These are phyloP conservation scores for Cryphonectria nitschkei DNA, from an alignment of 2,329 filamentous ascomycete genomes.

Conservation along the genomic window DNA sequence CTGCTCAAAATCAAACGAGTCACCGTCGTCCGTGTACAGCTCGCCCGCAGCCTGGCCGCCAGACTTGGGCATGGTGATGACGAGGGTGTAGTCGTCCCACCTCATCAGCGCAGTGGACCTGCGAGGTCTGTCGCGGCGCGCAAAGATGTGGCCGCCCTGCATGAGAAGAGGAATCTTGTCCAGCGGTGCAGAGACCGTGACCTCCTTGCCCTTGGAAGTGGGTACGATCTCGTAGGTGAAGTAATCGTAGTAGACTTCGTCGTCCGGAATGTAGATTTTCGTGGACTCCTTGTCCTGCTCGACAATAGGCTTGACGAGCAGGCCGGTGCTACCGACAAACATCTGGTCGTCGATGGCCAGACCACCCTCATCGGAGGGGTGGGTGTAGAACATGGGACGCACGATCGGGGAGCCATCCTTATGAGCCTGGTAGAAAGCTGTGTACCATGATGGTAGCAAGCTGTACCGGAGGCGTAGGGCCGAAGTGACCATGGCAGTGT, in stretches of 20 bases:
- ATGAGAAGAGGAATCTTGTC: conserved; percentile 89
- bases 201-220: conserved; percentile 69
- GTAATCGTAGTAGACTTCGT: conserved; percentile 93
- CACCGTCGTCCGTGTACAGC: conserved; percentile 91
- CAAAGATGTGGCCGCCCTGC: conserved; percentile 90
- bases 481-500: conserved; percentile 83
- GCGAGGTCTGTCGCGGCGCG: conserved; percentile 84
- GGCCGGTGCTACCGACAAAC: conserved; percentile 84
- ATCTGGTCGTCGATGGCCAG: conserved; percentile 92
- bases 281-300: conserved; percentile 72
- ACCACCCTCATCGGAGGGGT: conserved; percentile 83
- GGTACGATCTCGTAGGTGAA: conserved; percentile 79
- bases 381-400: conserved; percentile 89
- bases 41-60: conserved; percentile 72
- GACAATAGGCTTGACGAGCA: conserved; percentile 91
- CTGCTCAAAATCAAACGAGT: conserved; percentile 83
- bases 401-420: conserved; percentile 84
- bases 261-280: conserved; percentile 86
- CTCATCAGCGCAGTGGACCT: conserved; percentile 88
- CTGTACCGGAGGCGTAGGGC: conserved; percentile 88
- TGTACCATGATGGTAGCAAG: conserved; percentile 93
- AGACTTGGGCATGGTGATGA: conserved; percentile 70
- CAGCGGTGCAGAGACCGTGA: conserved; percentile 75
- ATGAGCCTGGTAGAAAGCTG: conserved; percentile 89
- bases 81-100: conserved; percentile 92